phyloP scores from a whole-genome alignment of 2,329 filamentous ascomycete species.

The Alternaria angustiovoidea region DNA sequence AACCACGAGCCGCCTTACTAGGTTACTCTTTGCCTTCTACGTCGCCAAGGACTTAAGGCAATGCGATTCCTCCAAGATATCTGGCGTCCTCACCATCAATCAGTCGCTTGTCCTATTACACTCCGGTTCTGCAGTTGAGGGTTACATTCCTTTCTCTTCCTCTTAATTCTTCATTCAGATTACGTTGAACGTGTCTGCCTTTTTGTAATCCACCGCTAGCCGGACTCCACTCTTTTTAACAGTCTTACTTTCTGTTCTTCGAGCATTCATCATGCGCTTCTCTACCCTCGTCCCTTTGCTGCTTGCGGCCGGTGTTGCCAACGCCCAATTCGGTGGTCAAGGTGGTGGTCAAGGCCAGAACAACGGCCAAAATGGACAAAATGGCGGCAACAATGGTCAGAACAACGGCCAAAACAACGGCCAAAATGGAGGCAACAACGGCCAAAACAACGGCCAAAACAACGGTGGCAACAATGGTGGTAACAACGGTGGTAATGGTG shows the following conservation, averaged over 20 bases:
- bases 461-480: slow-evolving; percentile 6
- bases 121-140: slow-evolving; percentile 44
- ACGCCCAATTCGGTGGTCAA: slow-evolving; percentile 39
- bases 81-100: slow-evolving; percentile 42
- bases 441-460: not conserved
- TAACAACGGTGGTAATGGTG: slow-evolving; percentile 15
- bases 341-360: slow-evolving; percentile 18
- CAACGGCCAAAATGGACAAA: slow-evolving; percentile 21
- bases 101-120: slow-evolving; percentile 41
- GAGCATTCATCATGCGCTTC: slow-evolving; percentile 45
- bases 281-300: slow-evolving; percentile 45
- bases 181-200: slow-evolving; percentile 54
- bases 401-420: slow-evolving; percentile 15
- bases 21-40: slow-evolving; percentile 29
- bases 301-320: slow-evolving; percentile 46
- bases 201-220: slow-evolving; percentile 50
- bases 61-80: slow-evolving; percentile 36
- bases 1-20: slow-evolving; percentile 40
- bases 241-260: slow-evolving; percentile 28
- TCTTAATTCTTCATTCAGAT: slow-evolving; percentile 48
- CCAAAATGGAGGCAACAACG: slow-evolving; percentile 16
- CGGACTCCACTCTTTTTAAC: slow-evolving; percentile 48
- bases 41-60: slow-evolving; percentile 48
- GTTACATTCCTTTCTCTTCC: slow-evolving; percentile 53
- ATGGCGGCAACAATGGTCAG: slow-evolving; percentile 18